These are phyloP conservation scores for Bauhinia variegata DNA, from an alignment of 306 rosid genomes.

Conservation along the genomic window DNA sequence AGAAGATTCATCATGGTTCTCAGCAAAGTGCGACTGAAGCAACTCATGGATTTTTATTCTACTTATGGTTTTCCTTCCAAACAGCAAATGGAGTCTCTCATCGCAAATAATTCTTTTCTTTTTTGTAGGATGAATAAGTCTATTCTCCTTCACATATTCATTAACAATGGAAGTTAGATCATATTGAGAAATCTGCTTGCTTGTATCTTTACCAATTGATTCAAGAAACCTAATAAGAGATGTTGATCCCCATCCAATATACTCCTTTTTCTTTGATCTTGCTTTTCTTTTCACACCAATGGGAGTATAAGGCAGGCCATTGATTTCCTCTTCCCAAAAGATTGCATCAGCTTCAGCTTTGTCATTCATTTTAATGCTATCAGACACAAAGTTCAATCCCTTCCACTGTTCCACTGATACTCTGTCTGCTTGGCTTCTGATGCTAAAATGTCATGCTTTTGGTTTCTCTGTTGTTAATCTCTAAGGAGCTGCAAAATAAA, in stretches of 20 bases:
- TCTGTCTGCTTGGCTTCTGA: slow-evolving; percentile 10
- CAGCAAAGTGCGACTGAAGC: slow-evolving; percentile 70
- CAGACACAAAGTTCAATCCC: neutral
- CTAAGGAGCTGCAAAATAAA: neutral
- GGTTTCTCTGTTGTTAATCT: slow-evolving; percentile 20
- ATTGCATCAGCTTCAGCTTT: neutral
- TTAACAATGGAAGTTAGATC: slow-evolving; percentile 57
- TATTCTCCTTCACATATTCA: slow-evolving; percentile 53
- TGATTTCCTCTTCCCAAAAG: slow-evolving; percentile 47
- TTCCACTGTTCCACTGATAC: slow-evolving; percentile 25
- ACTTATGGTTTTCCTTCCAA: slow-evolving; percentile 67
- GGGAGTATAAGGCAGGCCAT: slow-evolving; percentile 36
- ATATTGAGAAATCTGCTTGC: slow-evolving; percentile 49
- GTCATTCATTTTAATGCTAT: slow-evolving; percentile 17
- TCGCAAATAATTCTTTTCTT: slow-evolving; percentile 76
- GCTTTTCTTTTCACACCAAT: slow-evolving; percentile 49
- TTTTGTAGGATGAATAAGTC: slow-evolving; percentile 54
- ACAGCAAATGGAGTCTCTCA: slow-evolving; percentile 55
- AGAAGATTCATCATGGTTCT: slow-evolving; percentile 45
- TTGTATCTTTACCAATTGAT: slow-evolving; percentile 64
- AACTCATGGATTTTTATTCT: slow-evolving; percentile 58
- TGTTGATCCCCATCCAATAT: slow-evolving; percentile 77
- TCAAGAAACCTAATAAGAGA: slow-evolving; percentile 60
- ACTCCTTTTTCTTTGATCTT: slow-evolving; percentile 53
- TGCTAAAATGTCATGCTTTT: slow-evolving; percentile 13